phyloP scores from a whole-genome alignment of 2,329 filamentous ascomycete genomes.

The Didymella sp. region DNA sequence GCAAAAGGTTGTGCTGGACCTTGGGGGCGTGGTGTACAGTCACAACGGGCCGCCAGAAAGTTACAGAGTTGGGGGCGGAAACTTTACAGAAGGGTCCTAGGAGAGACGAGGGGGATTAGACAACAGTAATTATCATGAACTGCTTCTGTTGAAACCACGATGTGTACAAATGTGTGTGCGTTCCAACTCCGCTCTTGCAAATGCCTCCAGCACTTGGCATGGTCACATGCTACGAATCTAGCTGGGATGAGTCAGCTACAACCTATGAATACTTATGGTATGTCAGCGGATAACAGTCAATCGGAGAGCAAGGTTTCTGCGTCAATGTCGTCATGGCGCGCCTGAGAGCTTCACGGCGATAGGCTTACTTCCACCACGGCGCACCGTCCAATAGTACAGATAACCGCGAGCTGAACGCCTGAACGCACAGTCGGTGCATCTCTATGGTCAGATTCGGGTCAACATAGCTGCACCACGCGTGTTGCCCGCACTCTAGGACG shows the following conservation, averaged over 20 bases:
- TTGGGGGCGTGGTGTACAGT: slow-evolving; percentile 42
- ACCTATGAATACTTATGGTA: too few species aligned
- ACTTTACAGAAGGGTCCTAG: slow-evolving; percentile 7
- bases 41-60: slow-evolving; percentile 51
- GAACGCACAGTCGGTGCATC: not conserved
- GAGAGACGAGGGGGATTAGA: not conserved
- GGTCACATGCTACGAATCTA: not conserved
- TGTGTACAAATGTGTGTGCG: not conserved
- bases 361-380: not conserved
- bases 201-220: not conserved
- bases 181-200: not conserved
- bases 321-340: not conserved
- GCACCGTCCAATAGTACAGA: not conserved
- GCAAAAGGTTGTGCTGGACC: slow-evolving; percentile 48
- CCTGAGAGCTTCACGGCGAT: not conserved
- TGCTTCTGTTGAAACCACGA: not conserved
- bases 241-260: not conserved
- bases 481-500: not conserved
- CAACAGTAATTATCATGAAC: not conserved
- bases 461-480: not conserved
- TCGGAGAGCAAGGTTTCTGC: not conserved
- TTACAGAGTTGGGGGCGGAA: slow-evolving; percentile 39
- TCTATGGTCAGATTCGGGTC: not conserved
- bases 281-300: not conserved
- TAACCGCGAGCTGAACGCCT: not conserved